Conservation (phyloP, 805 yeast genomes). For the Saturnispora saitoi region DNA sequence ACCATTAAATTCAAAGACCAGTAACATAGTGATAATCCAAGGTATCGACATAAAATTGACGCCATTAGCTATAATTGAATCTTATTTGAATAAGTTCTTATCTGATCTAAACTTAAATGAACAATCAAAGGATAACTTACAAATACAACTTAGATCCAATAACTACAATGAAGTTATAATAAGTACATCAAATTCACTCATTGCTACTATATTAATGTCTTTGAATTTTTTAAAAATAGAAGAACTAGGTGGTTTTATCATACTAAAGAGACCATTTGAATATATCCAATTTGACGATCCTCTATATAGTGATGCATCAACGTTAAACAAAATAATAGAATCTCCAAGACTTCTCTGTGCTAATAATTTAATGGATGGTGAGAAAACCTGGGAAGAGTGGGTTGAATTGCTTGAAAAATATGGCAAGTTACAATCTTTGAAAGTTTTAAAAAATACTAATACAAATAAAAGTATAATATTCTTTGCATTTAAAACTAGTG, state of each 20-base stretch:
- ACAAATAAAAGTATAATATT: conserved; percentile 49
- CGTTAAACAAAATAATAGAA: conserved; percentile 34
- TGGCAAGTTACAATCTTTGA: conserved; percentile 34
- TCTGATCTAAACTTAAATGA: conserved; percentile 36
- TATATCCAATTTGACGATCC: conserved; percentile 25
- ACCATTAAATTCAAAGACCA: conserved; percentile 21
- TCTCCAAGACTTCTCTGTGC: conserved; percentile 22
- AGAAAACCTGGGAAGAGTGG: conserved; percentile 35
- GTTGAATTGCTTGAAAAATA: conserved; percentile 33
- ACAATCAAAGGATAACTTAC: conserved; percentile 20
- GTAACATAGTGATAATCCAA: conserved; percentile 20
- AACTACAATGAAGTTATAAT: conserved; percentile 33
- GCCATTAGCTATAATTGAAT: conserved; percentile 31
- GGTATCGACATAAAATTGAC: conserved; percentile 16
- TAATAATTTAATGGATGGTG: conserved; percentile 34
- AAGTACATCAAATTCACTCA: conserved; percentile 40
- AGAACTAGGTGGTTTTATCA: conserved; percentile 26
- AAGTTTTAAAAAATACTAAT: conserved; percentile 40
- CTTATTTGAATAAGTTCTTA: conserved; percentile 38
- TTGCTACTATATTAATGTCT: conserved; percentile 48
- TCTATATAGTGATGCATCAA: neutral
- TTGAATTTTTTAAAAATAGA: conserved; percentile 31
- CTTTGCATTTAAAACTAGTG: conserved; percentile 29
- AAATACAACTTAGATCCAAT: conserved; percentile 23
- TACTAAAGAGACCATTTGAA: conserved; percentile 37